Percentiles rank a stretch among this genome's conserved stretches.
Conservation (phyloP, 2,329 filamentous ascomycete species). For the Aureobasidium subglaciale region DNA sequence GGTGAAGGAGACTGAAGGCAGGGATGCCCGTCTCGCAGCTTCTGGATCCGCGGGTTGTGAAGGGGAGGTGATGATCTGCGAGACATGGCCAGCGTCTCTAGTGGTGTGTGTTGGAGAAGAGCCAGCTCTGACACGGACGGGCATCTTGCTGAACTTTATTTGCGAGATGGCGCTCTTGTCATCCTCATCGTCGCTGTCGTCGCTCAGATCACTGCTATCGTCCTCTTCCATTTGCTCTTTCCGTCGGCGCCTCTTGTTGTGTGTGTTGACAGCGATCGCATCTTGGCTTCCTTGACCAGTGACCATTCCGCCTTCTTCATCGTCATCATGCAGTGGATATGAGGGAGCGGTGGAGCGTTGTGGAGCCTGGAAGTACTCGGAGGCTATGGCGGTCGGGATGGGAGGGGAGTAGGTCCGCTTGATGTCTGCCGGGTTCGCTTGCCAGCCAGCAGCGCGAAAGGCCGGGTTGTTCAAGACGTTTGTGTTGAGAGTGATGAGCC, state of each 20-base stretch:
- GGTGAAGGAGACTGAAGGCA: conserved; percentile 60
- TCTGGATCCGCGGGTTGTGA: conserved; percentile 37
- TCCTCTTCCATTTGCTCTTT: conserved; percentile 76
- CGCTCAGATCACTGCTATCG: conserved; percentile 76
- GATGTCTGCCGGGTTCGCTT: conserved; percentile 63
- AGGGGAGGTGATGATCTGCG: conserved; percentile 50
- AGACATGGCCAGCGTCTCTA: conserved; percentile 48
- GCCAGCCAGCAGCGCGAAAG: conserved; percentile 79
- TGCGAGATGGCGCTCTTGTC: conserved; percentile 65
- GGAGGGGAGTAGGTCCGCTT: conserved; percentile 81
- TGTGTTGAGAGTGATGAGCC: conserved; percentile 74
- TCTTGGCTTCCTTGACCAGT: conserved; percentile 59
- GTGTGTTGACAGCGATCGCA: conserved; percentile 57
- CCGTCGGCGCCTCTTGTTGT: conserved; percentile 59
- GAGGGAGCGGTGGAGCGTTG: conserved; percentile 50
- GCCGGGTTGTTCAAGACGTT: conserved; percentile 70
- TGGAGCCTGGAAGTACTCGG: conserved; percentile 76
- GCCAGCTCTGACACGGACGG: conserved; percentile 73
- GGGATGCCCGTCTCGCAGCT: conserved; percentile 56
- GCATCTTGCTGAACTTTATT: conserved; percentile 96
- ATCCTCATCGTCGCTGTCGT: conserved; percentile 77
- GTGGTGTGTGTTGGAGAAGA: conserved; percentile 77
- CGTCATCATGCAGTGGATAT: conserved; percentile 51
- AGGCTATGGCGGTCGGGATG: conserved; percentile 68
- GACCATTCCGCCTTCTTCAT: conserved; percentile 63